Conservation (phyloP, 2,329 filamentous ascomycete species). For the Nemania abortiva region DNA sequence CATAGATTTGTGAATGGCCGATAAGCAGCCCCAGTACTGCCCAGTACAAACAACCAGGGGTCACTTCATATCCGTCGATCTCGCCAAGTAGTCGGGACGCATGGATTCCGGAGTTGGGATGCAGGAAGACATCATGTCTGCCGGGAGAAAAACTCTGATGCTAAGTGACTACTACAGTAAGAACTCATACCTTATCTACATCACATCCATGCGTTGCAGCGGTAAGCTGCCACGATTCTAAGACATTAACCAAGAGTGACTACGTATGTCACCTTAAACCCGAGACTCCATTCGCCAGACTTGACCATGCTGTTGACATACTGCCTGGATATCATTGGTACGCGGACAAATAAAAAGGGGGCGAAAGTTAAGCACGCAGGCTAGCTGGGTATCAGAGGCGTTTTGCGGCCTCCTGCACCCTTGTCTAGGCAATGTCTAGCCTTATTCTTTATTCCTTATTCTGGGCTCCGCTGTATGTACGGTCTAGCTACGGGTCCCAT, state of each 20-base stretch:
- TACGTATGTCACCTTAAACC: neutral
- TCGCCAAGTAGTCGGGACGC: slow-evolving; percentile 12
- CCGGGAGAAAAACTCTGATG: neutral
- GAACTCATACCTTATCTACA: neutral
- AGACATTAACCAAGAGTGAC: neutral
- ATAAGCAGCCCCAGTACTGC: slow-evolving; percentile 8
- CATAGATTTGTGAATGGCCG: neutral
- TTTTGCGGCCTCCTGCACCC: slow-evolving; percentile 3
- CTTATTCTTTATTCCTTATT: neutral
- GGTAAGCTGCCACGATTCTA: slow-evolving; percentile 3
- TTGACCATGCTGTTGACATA: neutral
- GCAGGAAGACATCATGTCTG: neutral
- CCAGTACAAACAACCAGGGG: slow-evolving; percentile 5
- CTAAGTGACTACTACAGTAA: neutral
- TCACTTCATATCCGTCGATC: slow-evolving; percentile 22
- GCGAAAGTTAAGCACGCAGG: neutral
- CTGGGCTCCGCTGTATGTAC: neutral
- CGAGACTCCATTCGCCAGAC: slow-evolving; percentile 1
- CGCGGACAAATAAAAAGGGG: neutral
- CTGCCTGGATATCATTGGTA: neutral
- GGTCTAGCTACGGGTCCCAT: neutral
- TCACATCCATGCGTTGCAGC: neutral
- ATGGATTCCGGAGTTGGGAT: neutral
- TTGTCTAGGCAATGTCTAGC: slow-evolving; percentile 1
- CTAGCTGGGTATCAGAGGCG: neutral